A percentile compares a stretch with the other conserved stretches of the same genome.
Conservation (phyloP, 2,329 filamentous ascomycete species). For the Pestalotiopsis sp. region DNA sequence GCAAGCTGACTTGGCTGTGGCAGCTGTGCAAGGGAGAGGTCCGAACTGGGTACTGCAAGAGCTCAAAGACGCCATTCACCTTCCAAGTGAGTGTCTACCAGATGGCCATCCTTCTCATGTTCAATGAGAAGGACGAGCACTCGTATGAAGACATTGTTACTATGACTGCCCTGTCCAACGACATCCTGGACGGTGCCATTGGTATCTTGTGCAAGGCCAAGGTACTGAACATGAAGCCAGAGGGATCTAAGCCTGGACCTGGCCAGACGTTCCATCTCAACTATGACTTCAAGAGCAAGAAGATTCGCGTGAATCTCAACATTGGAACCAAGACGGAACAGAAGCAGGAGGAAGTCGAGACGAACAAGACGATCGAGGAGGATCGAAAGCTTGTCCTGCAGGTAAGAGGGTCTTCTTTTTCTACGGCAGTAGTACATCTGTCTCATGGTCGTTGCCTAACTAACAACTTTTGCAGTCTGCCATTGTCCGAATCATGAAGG, state of each 20-base stretch:
- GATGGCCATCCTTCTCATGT: conserved; percentile 92
- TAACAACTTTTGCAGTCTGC: conserved; percentile 68
- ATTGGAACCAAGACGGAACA: conserved; percentile 92
- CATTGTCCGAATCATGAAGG: conserved; percentile 99
- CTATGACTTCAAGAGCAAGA: conserved; percentile 97
- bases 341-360: conserved; percentile 95
- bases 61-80: conserved; percentile 87
- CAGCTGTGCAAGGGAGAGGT: conserved; percentile 97
- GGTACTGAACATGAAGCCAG: conserved; percentile 74
- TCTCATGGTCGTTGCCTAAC: not conserved
- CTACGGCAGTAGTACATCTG: not conserved
- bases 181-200: conserved; percentile 85
- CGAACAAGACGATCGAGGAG: conserved; percentile 99
- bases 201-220: conserved; percentile 91
- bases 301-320: conserved; percentile 95
- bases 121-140: conserved; percentile 87
- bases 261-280: conserved; percentile 85
- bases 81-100: conserved; percentile 98
- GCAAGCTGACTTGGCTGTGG: conserved; percentile 98
- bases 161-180: conserved; percentile 76
- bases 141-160: conserved; percentile 86
- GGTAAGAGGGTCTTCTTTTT: conserved; percentile 58
- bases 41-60: conserved; percentile 89
- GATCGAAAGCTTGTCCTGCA: conserved; percentile 95
- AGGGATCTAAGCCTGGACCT: conserved; percentile 74